Conservation (phyloP, 306 rosid genomes). For the Vachellia pachyceras region DNA sequence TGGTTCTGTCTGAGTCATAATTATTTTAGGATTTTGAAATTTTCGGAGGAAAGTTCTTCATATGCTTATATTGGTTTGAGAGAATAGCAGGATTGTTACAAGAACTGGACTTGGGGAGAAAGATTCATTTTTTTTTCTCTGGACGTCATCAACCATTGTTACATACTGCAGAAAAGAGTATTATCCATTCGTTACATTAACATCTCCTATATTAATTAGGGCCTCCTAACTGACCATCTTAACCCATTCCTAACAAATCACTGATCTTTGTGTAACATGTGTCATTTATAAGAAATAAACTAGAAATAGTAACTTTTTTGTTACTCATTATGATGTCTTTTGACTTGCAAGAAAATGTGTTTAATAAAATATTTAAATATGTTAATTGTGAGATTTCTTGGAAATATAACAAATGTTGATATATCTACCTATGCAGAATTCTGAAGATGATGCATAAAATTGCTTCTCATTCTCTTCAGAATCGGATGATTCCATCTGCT, state of each 20-base stretch:
- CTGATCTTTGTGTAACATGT: neutral
- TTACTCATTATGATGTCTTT: neutral
- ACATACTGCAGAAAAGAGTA: neutral
- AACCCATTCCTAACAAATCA: neutral
- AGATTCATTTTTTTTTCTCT: neutral
- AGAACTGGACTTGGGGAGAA: constrained; percentile 7
- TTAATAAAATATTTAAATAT: neutral
- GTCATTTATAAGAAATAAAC: neutral
- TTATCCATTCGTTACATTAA: neutral
- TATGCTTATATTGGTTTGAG: neutral
- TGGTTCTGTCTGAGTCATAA: neutral
- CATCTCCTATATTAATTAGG: neutral
- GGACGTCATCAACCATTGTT: neutral
- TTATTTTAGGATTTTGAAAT: neutral
- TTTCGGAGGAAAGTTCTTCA: constrained; percentile 14
- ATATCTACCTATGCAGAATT: constrained; percentile 61
- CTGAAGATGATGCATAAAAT: constrained; percentile 94
- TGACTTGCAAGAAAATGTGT: neutral
- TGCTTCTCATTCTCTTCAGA: constrained; percentile 83
- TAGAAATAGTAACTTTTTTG: neutral
- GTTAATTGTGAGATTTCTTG: neutral
- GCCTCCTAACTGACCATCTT: neutral
- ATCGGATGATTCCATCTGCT: constrained; percentile 96
- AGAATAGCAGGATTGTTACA: constrained; percentile 1
- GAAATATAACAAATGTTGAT: neutral